Conservation (phyloP, 2,329 filamentous ascomycete genomes). For the Trichoderma koningiopsis region DNA sequence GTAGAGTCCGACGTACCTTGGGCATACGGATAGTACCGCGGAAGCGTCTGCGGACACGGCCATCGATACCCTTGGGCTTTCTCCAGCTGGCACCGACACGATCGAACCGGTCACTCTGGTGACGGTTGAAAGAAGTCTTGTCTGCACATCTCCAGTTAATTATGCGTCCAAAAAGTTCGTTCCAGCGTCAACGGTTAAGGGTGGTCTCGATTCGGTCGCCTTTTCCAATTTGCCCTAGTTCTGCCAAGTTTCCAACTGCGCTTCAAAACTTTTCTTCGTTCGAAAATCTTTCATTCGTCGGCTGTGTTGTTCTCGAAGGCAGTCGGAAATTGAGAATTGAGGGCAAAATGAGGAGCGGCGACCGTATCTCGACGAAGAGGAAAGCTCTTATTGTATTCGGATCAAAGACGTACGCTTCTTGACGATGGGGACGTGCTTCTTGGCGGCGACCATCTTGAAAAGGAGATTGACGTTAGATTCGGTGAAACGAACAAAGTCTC, state of each 20-base stretch:
- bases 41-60: constrained; percentile 95
- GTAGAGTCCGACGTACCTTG: constrained; percentile 69
- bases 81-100: constrained; percentile 89
- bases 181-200: background rate
- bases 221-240: background rate
- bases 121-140: constrained; percentile 93
- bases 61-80: constrained; percentile 99
- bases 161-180: constrained; percentile 28
- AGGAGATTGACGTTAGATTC: constrained; percentile 37
- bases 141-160: constrained; percentile 59
- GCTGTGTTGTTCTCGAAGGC: constrained; percentile 5
- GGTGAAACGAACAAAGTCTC: background rate
- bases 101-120: constrained; percentile 97
- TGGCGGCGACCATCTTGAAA: constrained; percentile 91
- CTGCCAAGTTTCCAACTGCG: constrained; percentile 17
- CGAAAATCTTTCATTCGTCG: background rate
- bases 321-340: constrained; percentile 3
- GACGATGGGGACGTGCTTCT: constrained; percentile 99
- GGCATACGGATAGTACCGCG: constrained; percentile 95
- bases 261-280: background rate
- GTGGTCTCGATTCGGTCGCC: background rate
- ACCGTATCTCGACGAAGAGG: constrained; percentile 5
- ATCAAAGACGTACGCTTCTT: constrained; percentile 90
- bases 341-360: background rate
- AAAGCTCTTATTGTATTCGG: background rate